Evolutionary conservation across 139 green algal genomes (phyloP), one percentile per base, ranked within the genome.

Genomic region (Asterochloris erici): DNA sequence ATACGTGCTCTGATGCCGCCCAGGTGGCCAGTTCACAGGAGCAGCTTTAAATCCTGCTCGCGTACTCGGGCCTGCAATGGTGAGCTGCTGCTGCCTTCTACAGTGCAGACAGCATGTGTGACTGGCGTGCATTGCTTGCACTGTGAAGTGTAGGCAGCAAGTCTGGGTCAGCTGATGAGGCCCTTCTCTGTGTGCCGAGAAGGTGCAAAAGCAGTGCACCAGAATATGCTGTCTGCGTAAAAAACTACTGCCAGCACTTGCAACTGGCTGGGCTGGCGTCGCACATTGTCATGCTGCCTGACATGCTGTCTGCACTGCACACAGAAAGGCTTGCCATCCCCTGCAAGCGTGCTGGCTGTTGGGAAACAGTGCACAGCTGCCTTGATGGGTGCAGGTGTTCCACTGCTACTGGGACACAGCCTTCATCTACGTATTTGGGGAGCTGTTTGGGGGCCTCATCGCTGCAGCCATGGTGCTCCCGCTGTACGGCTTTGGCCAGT

Each of bases 41-140:
- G 91, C 93, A 19, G 90, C 87, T 29, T 86, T 96, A 60, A 96
- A 96, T 85, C 93, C 93, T 19, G 93, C 93, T 0, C 90, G 93
- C 71, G 94, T 93, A 28, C 88, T 96, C 21, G 93, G 91, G 47
- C 93, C 93, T 27, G 90, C 93, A 21, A 83, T 91, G 27, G 89
- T 54, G 6, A 79, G 60, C 29, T 77, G 26, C 73, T 61, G 26
- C 47, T 12, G 66, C 6, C 23, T 9, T 2, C 2, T 9, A 73
- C 66, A 73, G 66, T 23, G 23, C 66, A 73, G 66, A 2, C 38
- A 27, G 66, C 23, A 27, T 73, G 66, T 73, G 21, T 73, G 66
- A 24, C 21, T 24, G 66, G 19, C 66, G 9, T 73, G 66, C 9
- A 9, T 73, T 73, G 19, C 21, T 23, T 27, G 21, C 19, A 54